Evolutionary conservation across 495 filamentous ascomycete genomes (phyloP).

Genomic region (Bryoglossum gracile): DNA sequence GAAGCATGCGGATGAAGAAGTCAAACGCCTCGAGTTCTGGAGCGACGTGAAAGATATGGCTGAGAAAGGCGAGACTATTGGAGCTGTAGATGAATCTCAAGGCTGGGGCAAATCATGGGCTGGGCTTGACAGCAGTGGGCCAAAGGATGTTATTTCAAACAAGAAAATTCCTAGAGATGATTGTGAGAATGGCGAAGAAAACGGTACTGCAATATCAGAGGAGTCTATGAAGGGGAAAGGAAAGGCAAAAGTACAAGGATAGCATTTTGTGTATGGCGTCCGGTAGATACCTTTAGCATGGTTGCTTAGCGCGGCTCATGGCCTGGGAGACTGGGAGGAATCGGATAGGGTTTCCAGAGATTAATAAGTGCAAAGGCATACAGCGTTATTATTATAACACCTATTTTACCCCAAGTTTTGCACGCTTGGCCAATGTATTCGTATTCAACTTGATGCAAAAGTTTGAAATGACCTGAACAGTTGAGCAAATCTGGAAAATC

Average conservation of each 20-base stretch:
- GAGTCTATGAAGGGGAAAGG: conserved; percentile 7
- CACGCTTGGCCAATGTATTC: too few species aligned
- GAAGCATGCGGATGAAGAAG: conserved; percentile 58
- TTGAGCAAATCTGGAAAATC: too few species aligned
- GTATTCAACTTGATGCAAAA: too few species aligned
- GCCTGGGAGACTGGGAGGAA: too few species aligned
- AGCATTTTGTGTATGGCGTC: conserved; percentile 18
- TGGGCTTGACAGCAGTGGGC: conserved; percentile 22
- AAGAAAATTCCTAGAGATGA: conserved; percentile 12
- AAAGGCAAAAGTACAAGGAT: conserved; percentile 14
- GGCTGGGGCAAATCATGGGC: conserved; percentile 36
- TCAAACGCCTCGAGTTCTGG: conserved; percentile 65
- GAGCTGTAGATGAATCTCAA: conserved; percentile 34
- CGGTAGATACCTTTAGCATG: conserved; percentile 2
- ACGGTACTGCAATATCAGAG: conserved; percentile 3
- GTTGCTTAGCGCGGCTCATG: conserved; percentile 14
- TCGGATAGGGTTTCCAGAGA: too few species aligned
- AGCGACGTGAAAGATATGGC: conserved; percentile 61
- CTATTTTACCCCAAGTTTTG: too few species aligned
- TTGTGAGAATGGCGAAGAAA: conserved; percentile 9
- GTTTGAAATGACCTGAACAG: too few species aligned
- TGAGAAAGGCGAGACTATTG: conserved; percentile 41
- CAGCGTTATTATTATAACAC: too few species aligned
- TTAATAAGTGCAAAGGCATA: too few species aligned
- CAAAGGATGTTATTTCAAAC: conserved; percentile 23